Evolutionary conservation across 345 rosid genomes (phyloP).

Genomic region (Trapa incisa): DNA sequence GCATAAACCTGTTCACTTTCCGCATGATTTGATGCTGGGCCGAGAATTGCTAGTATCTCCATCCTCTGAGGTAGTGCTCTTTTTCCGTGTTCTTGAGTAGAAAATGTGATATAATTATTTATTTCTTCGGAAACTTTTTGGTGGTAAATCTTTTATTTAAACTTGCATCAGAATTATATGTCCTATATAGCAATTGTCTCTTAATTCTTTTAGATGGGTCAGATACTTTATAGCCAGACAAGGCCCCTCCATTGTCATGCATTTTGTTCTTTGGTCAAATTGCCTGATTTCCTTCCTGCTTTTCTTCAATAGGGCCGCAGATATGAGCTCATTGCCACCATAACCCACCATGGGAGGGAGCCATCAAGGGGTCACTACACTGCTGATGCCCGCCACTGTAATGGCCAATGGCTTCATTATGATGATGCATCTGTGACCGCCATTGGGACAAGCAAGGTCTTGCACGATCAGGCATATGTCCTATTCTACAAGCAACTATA

Average conservation of each 20-base stretch:
- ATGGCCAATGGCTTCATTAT: slow-evolving; percentile 71
- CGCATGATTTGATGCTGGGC: slow-evolving; percentile 55
- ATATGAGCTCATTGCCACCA: slow-evolving; percentile 82
- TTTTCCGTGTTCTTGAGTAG: neutral
- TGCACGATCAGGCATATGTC: slow-evolving; percentile 90
- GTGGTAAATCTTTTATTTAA: neutral
- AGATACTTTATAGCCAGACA: too few species aligned
- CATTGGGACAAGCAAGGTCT: slow-evolving; percentile 50
- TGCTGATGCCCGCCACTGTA: slow-evolving; percentile 55
- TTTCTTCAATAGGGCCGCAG: slow-evolving; percentile 43
- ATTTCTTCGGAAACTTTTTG: neutral
- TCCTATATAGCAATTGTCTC: neutral
- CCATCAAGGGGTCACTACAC: slow-evolving; percentile 94
- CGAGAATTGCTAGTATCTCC: slow-evolving; percentile 61
- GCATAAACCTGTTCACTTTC: slow-evolving; percentile 73
- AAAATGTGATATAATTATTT: neutral
- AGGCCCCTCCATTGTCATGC: too few species aligned
- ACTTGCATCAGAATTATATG: neutral
- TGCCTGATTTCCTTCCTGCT: neutral
- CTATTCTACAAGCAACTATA: slow-evolving; percentile 79
- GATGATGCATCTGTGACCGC: slow-evolving; percentile 71
- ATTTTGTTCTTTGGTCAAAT: neutral
- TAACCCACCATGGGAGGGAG: slow-evolving; percentile 89
- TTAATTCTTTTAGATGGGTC: neutral
- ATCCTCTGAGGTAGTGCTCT: slow-evolving; percentile 42